A percentile compares a stretch with the other conserved stretches of the same genome.
phyloP scores from a whole-genome alignment of 345 rosid genomes.

The Streptanthus diversifolius region DNA sequence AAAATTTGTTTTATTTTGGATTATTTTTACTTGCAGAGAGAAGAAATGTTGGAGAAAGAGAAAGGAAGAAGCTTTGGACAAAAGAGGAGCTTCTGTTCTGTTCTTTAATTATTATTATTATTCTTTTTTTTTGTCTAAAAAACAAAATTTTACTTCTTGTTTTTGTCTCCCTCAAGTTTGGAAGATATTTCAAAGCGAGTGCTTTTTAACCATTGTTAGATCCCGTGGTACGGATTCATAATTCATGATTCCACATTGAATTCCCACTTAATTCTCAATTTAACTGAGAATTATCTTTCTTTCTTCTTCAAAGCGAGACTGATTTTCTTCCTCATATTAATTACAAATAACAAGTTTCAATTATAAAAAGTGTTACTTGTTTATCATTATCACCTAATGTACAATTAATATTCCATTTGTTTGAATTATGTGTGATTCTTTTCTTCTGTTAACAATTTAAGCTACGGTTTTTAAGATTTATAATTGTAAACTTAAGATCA shows the following conservation, averaged over 20 bases:
- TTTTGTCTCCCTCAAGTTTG: slow-evolving; percentile 40
- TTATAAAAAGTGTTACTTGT: background rate
- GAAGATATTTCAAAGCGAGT: slow-evolving; percentile 27
- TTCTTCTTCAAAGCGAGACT: background rate
- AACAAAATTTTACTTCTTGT: background rate
- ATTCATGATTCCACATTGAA: slow-evolving; percentile 15
- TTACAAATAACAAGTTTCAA: background rate
- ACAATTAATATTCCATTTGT: background rate
- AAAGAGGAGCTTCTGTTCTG: slow-evolving; percentile 42
- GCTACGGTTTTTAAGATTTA: background rate
- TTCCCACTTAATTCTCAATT: background rate
- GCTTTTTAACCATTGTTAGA: slow-evolving; percentile 32
- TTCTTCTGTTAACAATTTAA: background rate
- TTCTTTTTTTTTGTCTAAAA: background rate
- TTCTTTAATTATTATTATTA: background rate
- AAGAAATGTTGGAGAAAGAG: slow-evolving; percentile 35
- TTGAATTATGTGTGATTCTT: background rate
- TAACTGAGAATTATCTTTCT: background rate
- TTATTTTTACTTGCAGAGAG: slow-evolving; percentile 12
- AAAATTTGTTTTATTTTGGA: background rate
- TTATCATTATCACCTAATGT: background rate
- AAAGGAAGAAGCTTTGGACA: slow-evolving; percentile 34
- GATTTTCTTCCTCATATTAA: background rate
- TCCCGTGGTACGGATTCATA: slow-evolving; percentile 40
- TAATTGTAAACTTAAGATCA: background rate